Percentiles rank a stretch among this genome's conserved stretches.
phyloP scores from a whole-genome alignment of 208 protist species.

The Leptomonas seymouri region DNA sequence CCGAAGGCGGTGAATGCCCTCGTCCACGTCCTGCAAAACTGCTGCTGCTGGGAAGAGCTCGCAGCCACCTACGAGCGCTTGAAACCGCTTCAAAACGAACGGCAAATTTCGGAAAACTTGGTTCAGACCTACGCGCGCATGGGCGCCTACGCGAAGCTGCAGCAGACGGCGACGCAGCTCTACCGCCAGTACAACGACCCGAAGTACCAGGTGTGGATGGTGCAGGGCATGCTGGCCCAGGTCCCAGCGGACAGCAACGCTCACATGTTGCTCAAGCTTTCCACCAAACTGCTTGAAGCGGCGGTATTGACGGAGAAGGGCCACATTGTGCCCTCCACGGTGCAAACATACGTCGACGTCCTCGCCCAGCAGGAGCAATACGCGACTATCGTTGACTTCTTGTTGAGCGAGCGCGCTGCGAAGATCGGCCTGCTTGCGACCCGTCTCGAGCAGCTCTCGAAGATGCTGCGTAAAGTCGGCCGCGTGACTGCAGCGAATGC shows the following conservation, averaged over 20 bases:
- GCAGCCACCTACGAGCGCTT: slow-evolving; percentile 67
- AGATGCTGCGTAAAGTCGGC: slow-evolving; percentile 43
- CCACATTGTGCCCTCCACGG: slow-evolving; percentile 54
- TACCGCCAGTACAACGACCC: slow-evolving; percentile 63
- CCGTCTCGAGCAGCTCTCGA: slow-evolving; percentile 74
- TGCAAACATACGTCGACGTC: slow-evolving; percentile 80
- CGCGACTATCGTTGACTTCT: slow-evolving; percentile 58
- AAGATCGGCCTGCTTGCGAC: slow-evolving; percentile 72
- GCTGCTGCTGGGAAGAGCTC: slow-evolving; percentile 72
- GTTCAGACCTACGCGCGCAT: slow-evolving; percentile 82
- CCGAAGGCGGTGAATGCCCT: slow-evolving; percentile 65
- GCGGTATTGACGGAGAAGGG: slow-evolving; percentile 71
- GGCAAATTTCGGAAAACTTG: slow-evolving; percentile 65
- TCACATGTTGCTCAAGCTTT: slow-evolving; percentile 73
- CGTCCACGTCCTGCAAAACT: slow-evolving; percentile 70
- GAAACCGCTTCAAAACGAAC: slow-evolving; percentile 57
- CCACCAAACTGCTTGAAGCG: slow-evolving; percentile 67
- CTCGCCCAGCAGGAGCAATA: slow-evolving; percentile 71
- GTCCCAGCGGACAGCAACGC: slow-evolving; percentile 68
- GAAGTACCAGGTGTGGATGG: slow-evolving; percentile 82
- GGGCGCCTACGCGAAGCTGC: slow-evolving; percentile 71
- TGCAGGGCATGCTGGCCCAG: slow-evolving; percentile 80
- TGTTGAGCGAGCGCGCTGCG: slow-evolving; percentile 58
- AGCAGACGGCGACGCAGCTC: slow-evolving; percentile 63
- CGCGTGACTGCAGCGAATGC: slow-evolving; percentile 56